Evolutionary conservation across 495 filamentous ascomycete genomes (phyloP), one percentile per base, ranked within the genome.

Genomic region (Melanomma pulvis-pyrius): DNA sequence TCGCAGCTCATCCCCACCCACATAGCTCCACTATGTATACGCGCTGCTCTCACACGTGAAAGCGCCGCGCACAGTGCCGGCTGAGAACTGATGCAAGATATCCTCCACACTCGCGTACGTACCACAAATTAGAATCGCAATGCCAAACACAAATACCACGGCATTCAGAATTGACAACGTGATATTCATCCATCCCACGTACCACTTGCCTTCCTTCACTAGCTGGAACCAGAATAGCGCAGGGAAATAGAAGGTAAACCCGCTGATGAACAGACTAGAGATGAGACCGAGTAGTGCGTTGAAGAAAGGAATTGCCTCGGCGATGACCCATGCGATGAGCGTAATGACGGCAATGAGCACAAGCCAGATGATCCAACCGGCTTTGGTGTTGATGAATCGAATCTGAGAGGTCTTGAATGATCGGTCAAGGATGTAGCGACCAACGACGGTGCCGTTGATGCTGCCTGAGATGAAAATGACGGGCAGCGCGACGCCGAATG

Each of bases 401-500:
- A 65, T 57, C 12, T 50, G 58, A 6, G 58, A 57, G 22, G 13
- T 51, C 19, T 50, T 36, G 24, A 68, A 62, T 6, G 49, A 13
- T 22, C 59, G 58, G 52, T 68, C 59, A 55, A 71, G 74, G 57
- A 76, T 65, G 44, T 75, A 62, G 48, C 76, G 76, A 17, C 55
- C 53, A 19, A 61, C 71, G n/a, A 73, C 71, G 39, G 68, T 69
- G 75, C 85, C 89, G 75, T 90, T 88, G 75, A 93, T 90, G 49
- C 92, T 88, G 59, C 88, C 87, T 4, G 83, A 82, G 44, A 90
- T 81, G 53, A 90, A 79, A 61, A 90, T 83, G 68, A 88, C 90
- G 0, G 92, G 92, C 17, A 91, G 81, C 24, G 90, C 91, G 65
- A 94, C 79, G 24, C 90, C 91, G 70, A 90, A 96, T 1, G 90